A percentile compares a stretch with the other conserved stretches of the same genome.
Evolutionary conservation across 345 rosid genomes (phyloP).

Genomic region (Salix suchowensis): DNA sequence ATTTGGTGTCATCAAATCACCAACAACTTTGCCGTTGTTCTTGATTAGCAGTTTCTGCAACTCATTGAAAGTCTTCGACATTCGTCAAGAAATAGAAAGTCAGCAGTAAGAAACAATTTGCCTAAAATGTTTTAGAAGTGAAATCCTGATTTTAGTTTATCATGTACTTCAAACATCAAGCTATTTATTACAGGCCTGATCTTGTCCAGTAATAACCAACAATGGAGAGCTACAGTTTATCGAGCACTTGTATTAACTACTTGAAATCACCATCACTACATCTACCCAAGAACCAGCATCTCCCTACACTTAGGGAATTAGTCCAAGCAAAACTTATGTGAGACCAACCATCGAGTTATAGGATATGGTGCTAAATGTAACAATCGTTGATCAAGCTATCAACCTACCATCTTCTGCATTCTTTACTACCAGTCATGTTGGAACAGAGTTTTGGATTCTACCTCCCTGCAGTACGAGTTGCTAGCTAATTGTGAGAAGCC

Average conservation of each 20-base stretch:
- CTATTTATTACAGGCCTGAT: neutral
- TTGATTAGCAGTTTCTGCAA: constrained; percentile 71
- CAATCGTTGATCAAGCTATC: neutral
- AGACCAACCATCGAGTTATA: neutral
- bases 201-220: neutral
- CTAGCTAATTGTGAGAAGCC: neutral
- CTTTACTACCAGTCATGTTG: neutral
- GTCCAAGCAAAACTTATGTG: neutral
- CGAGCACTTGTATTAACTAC: neutral
- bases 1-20: constrained; percentile 90
- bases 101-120: neutral
- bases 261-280: neutral
- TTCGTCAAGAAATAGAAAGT: constrained; percentile 14
- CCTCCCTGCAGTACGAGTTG: neutral
- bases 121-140: neutral
- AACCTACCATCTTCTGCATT: neutral
- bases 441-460: neutral
- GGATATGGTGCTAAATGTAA: neutral
- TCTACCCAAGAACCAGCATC: neutral
- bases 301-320: neutral
- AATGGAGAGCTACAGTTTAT: neutral
- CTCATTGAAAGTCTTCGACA: constrained; percentile 65
- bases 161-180: neutral
- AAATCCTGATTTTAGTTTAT: neutral
- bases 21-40: constrained; percentile 79